Base-by-base conservation (phyloP, 2,329 filamentous ascomycete genomes). In the Septoria petroselini region DNA sequence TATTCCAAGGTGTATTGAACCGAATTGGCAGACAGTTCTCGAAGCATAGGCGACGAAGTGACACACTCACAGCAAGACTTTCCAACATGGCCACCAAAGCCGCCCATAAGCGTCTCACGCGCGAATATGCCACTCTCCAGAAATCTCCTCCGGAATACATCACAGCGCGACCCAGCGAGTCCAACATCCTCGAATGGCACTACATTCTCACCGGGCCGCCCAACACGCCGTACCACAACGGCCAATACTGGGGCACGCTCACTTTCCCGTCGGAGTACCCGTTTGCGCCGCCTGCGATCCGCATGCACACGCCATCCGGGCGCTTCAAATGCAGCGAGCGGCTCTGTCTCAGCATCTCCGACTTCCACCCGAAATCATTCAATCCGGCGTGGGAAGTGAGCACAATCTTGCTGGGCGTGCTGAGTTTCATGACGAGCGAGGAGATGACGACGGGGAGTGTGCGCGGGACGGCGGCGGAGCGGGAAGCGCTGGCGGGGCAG, bases 311-410 rank as follows among this genome's bases (percentile, higher is more conserved):
- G 0, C 93, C 93, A 1, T 91, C 86, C 9, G 93, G 93, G 52
- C 88, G 93, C 65, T 98, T 98, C 73, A 89, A 95, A 68, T 89
- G 91, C 2, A 93, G 86, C 1, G 91, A 89, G 11, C 82, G 93
- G 41, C 82, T 98, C 17, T 98, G 93, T 65, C 84, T 98, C 40
- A 94, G 88, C 66, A 98, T 98, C 64, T 91, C 85, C 62, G 93
- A 98, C 68, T 98, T 97, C 72, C 93, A 98, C 68, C 93, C 93
- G 3, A 95, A 95, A 70, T 91, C 86, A 21, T 98, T 97, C 76
- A 98, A 98, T 68, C 93, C 93, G 1, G 91, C 93, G 1, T 98
- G 93, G 93, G 91, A 95, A 66, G 93, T 98, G 6, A 91, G 86
- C 47, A 98, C 93, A 0, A 98, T 98, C 58, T 76, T 98, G 12